These are phyloP conservation scores for Aphanocladium album DNA, from an alignment of 2,329 filamentous ascomycete species.

Conservation along the genomic window DNA sequence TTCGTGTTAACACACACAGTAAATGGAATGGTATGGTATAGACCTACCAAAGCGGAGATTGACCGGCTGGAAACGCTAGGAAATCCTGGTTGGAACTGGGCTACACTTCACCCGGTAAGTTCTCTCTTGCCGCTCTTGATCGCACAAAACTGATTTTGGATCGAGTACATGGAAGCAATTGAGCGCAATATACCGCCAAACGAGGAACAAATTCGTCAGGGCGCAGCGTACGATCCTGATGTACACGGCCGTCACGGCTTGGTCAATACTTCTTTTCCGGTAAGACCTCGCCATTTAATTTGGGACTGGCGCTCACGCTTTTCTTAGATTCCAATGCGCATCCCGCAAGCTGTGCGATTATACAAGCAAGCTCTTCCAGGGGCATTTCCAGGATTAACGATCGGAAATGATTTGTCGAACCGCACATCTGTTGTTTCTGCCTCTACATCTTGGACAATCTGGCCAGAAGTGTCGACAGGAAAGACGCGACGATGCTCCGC, in stretches of 20 bases:
- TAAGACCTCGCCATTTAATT: not conserved
- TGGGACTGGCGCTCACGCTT: not conserved
- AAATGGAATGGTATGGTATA: conserved; percentile 22
- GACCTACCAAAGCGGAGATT: conserved; percentile 20
- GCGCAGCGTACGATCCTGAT: conserved; percentile 24
- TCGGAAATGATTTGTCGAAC: conserved; percentile 21
- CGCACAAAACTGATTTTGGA: conserved; percentile 11
- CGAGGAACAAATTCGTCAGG: conserved; percentile 17
- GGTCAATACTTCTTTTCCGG: conserved; percentile 22
- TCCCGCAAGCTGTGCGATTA: conserved; percentile 17
- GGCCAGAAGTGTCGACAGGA: conserved; percentile 17
- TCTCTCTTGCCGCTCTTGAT: conserved; percentile 13
- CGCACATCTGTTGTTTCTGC: conserved; percentile 19
- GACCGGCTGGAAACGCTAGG: conserved; percentile 18
- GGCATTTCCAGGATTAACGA: conserved; percentile 17
- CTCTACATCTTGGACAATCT: conserved; percentile 22
- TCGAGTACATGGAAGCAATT: conserved; percentile 16
- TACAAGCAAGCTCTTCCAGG: conserved; percentile 20
- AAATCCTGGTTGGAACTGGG: conserved; percentile 28
- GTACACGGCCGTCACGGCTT: conserved; percentile 20
- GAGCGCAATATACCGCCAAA: conserved; percentile 20
- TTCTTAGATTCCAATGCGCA: conserved; percentile 18
- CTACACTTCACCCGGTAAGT: conserved; percentile 25
- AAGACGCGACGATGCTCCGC: conserved; percentile 19
- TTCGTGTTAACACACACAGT: conserved; percentile 13